phyloP scores from a whole-genome alignment of 768 basidiomycete genomes.

The Albatrellus ellisii region DNA sequence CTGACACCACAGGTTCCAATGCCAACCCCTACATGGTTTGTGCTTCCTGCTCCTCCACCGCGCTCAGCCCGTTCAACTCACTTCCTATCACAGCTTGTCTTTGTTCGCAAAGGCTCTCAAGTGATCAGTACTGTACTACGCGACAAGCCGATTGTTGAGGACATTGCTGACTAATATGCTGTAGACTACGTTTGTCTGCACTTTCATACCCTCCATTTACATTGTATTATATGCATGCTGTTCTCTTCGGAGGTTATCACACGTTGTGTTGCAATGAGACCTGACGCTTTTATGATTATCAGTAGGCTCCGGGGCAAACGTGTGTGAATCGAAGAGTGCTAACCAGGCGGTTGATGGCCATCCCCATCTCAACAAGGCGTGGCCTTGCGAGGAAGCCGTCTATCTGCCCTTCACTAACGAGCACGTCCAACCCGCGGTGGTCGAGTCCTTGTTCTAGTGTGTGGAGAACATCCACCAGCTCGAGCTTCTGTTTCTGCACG shows the following conservation, averaged over 20 bases:
- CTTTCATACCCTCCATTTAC: background rate
- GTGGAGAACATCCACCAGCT: background rate
- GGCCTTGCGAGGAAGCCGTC: conserved; percentile 12
- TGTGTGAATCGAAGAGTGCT: background rate
- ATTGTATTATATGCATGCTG: background rate
- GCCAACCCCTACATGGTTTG: conserved; percentile 85
- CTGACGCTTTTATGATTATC: background rate
- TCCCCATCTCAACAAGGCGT: conserved; percentile 8
- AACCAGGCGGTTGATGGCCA: conserved; percentile 14
- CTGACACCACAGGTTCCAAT: conserved; percentile 80
- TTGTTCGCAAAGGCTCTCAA: conserved; percentile 65
- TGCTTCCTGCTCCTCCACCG: conserved; percentile 3
- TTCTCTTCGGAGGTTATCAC: background rate
- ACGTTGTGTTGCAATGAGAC: background rate
- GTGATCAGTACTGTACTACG: conserved; percentile 76
- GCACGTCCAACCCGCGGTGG: background rate
- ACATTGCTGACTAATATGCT: conserved; percentile 3
- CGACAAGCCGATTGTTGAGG: conserved; percentile 24
- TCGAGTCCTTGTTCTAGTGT: background rate
- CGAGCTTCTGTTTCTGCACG: background rate
- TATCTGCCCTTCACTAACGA: background rate
- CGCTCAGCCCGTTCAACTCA: too few relatives aligned
- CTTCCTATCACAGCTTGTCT: conserved; percentile 50
- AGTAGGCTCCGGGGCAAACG: background rate
- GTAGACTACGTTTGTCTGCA: background rate